A percentile compares a stretch with the other conserved stretches of the same genome.
These are phyloP conservation scores for Cordyceps cicadae DNA, from an alignment of 2,329 filamentous ascomycete genomes.

Conservation along the genomic window DNA sequence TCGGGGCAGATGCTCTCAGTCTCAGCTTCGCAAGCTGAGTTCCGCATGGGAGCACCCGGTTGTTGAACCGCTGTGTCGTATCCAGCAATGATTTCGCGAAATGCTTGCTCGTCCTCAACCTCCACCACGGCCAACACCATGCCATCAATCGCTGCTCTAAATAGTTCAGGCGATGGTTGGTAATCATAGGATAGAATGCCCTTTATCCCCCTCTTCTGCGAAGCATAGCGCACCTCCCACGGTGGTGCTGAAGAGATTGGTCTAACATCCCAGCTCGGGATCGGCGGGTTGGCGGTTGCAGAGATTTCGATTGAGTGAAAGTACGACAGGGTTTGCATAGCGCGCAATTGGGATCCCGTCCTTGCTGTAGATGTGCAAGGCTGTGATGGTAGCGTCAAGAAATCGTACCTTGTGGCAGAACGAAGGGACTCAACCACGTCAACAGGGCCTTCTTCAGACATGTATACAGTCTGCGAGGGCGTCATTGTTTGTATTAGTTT, in stretches of 20 bases:
- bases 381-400: conserved; percentile 52
- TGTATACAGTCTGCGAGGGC: conserved; percentile 58
- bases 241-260: conserved; percentile 51
- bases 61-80: neutral
- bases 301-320: conserved; percentile 46
- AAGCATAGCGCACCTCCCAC: conserved; percentile 53
- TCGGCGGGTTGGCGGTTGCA: neutral
- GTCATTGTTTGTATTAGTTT: conserved; percentile 45
- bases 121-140: conserved; percentile 59
- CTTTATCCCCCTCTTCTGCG: conserved; percentile 43
- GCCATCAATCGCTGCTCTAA: conserved; percentile 61
- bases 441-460: conserved; percentile 54
- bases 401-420: conserved; percentile 32
- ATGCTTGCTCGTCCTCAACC: conserved; percentile 46
- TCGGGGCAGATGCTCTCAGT: conserved; percentile 9
- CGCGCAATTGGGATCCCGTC: conserved; percentile 57
- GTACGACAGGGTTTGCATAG: conserved; percentile 75
- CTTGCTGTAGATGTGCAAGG: conserved; percentile 45
- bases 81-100: conserved; percentile 26
- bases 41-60: neutral
- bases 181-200: conserved; percentile 62
- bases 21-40: neutral
- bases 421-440: conserved; percentile 48
- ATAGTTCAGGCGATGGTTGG: conserved; percentile 47
- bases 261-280: conserved; percentile 39